Conservation (phyloP, 768 basidiomycete genomes). For the Boletellus ananas region DNA sequence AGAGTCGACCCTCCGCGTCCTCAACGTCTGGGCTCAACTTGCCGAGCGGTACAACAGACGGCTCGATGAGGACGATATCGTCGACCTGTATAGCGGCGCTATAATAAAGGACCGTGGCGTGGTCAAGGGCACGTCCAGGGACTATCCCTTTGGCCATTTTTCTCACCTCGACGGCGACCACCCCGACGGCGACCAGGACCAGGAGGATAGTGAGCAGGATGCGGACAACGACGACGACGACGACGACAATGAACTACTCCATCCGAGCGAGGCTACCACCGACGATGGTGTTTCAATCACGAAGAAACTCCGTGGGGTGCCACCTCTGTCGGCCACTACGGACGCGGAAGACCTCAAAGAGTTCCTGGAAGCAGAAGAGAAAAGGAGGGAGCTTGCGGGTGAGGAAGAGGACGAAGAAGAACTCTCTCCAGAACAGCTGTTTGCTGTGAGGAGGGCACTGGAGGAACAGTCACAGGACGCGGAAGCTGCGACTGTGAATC, state of each 20-base stretch:
- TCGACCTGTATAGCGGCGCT: conserved; percentile 59
- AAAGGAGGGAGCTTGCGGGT: conserved; percentile 40
- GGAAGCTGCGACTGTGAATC: conserved; percentile 6
- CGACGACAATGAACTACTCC: conserved; percentile 56
- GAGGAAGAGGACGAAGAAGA: conserved; percentile 28
- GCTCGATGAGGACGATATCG: conserved; percentile 76
- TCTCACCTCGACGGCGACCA: conserved; percentile 37
- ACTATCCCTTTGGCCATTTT: conserved; percentile 52
- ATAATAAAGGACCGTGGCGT: conserved; percentile 72
- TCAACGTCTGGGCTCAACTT: conserved; percentile 63
- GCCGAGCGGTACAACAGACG: conserved; percentile 63
- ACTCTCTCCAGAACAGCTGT: conserved; percentile 17
- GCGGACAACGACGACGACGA: conserved; percentile 56
- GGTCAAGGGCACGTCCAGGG: conserved; percentile 40
- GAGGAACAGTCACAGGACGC: conserved; percentile 8
- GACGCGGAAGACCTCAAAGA: conserved; percentile 63
- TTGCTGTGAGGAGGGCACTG: conserved; percentile 14
- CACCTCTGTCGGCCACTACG: conserved; percentile 42
- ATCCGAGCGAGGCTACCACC: conserved; percentile 25
- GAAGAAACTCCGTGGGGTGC: conserved; percentile 36
- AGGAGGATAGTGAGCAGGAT: conserved; percentile 48
- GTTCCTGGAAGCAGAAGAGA: conserved; percentile 63
- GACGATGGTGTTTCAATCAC: conserved; percentile 29
- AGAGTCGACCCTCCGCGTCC: conserved; percentile 49
- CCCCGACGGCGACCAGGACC: conserved; percentile 38